Percentiles rank a stretch among this genome's conserved stretches.
These are phyloP conservation scores for Ophiostoma ulmi DNA, from an alignment of 2,329 filamentous ascomycete species.

Conservation along the genomic window DNA sequence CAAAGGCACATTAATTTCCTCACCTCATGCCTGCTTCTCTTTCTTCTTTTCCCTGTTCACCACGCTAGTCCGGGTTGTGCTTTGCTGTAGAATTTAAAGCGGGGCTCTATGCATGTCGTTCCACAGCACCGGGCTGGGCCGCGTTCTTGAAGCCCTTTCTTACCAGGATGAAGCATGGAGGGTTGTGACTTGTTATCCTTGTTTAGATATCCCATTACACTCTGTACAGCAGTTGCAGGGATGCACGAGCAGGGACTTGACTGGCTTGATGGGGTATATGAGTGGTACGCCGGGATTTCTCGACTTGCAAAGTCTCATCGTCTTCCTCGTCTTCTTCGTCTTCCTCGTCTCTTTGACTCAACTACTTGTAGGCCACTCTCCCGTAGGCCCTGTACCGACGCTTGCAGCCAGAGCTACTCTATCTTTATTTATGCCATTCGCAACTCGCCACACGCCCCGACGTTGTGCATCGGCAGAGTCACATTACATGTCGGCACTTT, in stretches of 20 bases:
- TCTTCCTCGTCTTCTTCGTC: neutral
- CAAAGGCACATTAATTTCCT: neutral
- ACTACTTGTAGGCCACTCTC: neutral
- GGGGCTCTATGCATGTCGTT: neutral
- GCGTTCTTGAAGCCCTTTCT: neutral
- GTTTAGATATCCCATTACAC: neutral
- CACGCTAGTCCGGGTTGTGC: neutral
- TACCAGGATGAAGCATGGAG: conserved; percentile 11
- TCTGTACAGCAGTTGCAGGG: neutral
- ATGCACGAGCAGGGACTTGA: neutral
- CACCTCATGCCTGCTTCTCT: neutral
- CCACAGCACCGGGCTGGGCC: conserved; percentile 12
- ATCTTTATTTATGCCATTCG: neutral
- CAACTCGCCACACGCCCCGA: neutral
- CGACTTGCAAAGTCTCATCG: neutral
- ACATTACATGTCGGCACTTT: conserved; percentile 2
- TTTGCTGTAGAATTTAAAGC: conserved; percentile 3
- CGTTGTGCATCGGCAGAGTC: neutral
- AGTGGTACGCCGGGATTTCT: neutral
- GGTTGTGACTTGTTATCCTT: neutral
- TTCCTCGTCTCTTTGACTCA: neutral
- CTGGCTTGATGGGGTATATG: neutral
- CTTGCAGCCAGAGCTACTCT: neutral
- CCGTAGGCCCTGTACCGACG: neutral
- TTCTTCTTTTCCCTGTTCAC: neutral